phyloP scores from a whole-genome alignment of 176 grass and related monocot genomes.

The Carex cristatella region DNA sequence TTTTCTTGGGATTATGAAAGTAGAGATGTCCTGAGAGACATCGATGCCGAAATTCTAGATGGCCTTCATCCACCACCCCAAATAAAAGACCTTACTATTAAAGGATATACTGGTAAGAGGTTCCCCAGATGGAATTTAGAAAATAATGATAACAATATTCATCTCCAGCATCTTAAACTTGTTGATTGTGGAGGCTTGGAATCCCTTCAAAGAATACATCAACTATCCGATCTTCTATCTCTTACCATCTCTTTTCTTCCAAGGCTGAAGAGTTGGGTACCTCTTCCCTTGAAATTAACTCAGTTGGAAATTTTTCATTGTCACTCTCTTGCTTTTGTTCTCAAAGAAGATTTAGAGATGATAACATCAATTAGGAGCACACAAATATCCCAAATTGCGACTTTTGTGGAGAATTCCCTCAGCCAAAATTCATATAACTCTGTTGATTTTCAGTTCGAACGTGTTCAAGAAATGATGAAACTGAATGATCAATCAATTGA shows the following conservation, averaged over 20 bases:
- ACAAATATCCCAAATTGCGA: neutral
- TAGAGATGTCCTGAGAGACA: neutral
- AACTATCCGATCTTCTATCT: neutral
- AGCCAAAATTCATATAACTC: neutral
- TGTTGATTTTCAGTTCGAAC: neutral
- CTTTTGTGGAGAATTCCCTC: neutral
- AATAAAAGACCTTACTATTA: neutral
- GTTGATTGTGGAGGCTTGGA: neutral
- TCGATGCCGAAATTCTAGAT: constrained; percentile 1
- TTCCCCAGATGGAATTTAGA: neutral
- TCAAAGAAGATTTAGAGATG: neutral
- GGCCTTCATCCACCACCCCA: neutral
- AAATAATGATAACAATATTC: neutral
- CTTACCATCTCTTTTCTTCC: neutral
- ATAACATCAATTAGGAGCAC: neutral
- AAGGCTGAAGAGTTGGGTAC: neutral
- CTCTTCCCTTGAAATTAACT: neutral
- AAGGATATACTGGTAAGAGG: neutral
- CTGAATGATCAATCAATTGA: neutral
- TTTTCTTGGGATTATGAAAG: neutral
- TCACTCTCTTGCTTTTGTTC: neutral
- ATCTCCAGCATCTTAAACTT: constrained; percentile 2
- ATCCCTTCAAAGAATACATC: neutral
- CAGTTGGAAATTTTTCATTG: neutral
- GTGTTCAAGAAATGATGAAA: neutral